Conservation (phyloP, 2,329 filamentous ascomycete genomes). For the Epichloe glyceriae region DNA sequence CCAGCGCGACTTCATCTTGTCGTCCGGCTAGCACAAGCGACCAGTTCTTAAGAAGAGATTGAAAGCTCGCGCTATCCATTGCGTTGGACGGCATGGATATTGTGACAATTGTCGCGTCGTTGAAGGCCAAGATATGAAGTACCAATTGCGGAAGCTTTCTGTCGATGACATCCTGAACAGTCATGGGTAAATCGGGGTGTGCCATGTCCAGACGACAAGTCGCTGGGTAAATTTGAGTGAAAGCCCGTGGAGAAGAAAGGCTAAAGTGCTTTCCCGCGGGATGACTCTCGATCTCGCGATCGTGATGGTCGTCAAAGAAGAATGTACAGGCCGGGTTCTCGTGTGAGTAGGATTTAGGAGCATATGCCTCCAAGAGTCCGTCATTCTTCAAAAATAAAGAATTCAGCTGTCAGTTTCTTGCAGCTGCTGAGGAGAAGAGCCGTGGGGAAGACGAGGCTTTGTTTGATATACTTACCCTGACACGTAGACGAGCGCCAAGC, state of each 20-base stretch:
- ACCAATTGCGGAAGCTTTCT: constrained; percentile 3
- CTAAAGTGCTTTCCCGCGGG: constrained; percentile 1
- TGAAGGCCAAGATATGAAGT: constrained; percentile 4
- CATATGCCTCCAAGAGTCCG: constrained; percentile 6
- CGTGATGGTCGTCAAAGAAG: constrained; percentile 1
- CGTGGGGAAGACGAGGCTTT: neutral
- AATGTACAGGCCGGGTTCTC: constrained; percentile 4
- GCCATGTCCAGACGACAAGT: neutral
- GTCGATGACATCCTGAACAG: constrained; percentile 5
- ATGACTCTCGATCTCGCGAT: constrained; percentile 1
- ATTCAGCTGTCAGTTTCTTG: neutral
- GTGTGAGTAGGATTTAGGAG: neutral
- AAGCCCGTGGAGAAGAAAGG: constrained; percentile 1
- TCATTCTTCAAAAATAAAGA: neutral
- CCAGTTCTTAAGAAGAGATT: constrained; percentile 5
- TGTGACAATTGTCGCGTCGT: constrained; percentile 4
- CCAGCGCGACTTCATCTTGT: neutral
- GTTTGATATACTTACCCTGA: constrained; percentile 1
- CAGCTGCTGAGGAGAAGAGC: neutral
- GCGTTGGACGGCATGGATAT: constrained; percentile 3
- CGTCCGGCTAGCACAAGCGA: constrained; percentile 5
- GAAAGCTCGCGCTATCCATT: constrained; percentile 6
- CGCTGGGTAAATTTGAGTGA: constrained; percentile 4
- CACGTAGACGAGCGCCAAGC: constrained; percentile 3
- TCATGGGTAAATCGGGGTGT: constrained; percentile 1